Evolutionary conservation across 345 rosid species (phyloP), one percentile per base, ranked within the genome.

Genomic region (Linum trigynum): DNA sequence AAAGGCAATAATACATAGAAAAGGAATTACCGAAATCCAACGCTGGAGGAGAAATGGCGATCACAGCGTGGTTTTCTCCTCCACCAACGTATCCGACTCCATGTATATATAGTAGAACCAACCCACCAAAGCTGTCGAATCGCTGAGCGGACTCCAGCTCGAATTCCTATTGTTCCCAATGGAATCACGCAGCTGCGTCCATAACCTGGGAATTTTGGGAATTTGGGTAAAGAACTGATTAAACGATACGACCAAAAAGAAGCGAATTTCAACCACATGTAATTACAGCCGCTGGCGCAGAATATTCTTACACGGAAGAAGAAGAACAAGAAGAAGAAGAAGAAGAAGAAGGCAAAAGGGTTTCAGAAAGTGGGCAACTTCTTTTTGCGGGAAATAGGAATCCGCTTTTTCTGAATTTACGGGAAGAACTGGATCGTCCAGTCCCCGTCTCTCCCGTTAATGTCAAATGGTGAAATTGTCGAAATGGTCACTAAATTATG

Each of bases 171-270:
- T 16, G 14, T 1, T 14, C 14, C 53, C 7, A 57, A 16, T 57
- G 59, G 59, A 57, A 57, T 57, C 59, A 57, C 35, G 59, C 16
- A 57, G 59, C 38, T 57, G 38, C 61, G 23, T 57, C 61, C 61
- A 57, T 37, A 37, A 57, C 36, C 38, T 57, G 37, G 7, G 61
- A 17, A 5, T 12, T 9, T 11, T 5, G 32, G 23, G 38, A 17
- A n/a, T 57, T 32, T 3, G 16, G 3, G 23, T 9, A 37, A 7
- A 57, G 38, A 5, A 12, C 36, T 5, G 8, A 17, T 4, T 2
- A 38, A 32, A 32, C 37, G 23, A 37, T 17, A 10, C 10, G 61
- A 5, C 0, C 36, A 57, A 12, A 8, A 9, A 17, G 38, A 35
- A 3, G 15, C 14, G 53, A 10, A 48, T 48, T 48, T 48, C 3